These are phyloP conservation scores for Exophiala dermatitidis DNA, from an alignment of 2,329 filamentous ascomycete genomes.

Conservation along the genomic window DNA sequence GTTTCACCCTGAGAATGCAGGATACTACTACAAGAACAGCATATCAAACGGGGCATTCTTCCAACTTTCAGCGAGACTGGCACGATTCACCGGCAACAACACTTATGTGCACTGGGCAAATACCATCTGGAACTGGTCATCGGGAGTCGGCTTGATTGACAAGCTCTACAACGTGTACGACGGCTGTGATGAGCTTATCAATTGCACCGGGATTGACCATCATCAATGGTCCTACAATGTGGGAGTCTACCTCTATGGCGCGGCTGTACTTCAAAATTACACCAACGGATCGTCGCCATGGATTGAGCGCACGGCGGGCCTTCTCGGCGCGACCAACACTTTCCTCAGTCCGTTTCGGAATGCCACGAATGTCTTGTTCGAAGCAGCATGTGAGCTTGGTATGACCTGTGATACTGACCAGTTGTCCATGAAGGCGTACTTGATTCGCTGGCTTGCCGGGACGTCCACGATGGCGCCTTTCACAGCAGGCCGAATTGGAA, in stretches of 20 bases:
- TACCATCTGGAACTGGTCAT: slow-evolving; percentile 57
- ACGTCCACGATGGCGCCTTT: slow-evolving; percentile 57
- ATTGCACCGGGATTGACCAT: slow-evolving; percentile 56
- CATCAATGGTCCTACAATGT: slow-evolving; percentile 63
- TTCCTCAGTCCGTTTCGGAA: slow-evolving; percentile 44
- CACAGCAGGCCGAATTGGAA: slow-evolving; percentile 48
- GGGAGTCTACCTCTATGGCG: slow-evolving; percentile 49
- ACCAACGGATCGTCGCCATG: slow-evolving; percentile 52
- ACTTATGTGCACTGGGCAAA: slow-evolving; percentile 59
- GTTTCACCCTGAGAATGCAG: slow-evolving; percentile 69
- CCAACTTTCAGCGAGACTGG: slow-evolving; percentile 68
- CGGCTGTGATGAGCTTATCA: slow-evolving; percentile 47
- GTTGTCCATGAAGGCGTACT: slow-evolving; percentile 63
- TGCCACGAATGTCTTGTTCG: slow-evolving; percentile 52
- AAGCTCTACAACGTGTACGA: slow-evolving; percentile 58
- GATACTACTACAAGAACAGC: slow-evolving; percentile 64
- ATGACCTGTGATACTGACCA: slow-evolving; percentile 63
- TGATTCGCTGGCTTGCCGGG: slow-evolving; percentile 58
- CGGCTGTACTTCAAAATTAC: slow-evolving; percentile 44
- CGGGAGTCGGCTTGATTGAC: slow-evolving; percentile 51
- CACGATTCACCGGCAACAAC: slow-evolving; percentile 55
- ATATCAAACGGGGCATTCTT: slow-evolving; percentile 79
- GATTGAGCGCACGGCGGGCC: slow-evolving; percentile 46
- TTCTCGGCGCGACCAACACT: slow-evolving; percentile 44
- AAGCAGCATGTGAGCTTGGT: slow-evolving; percentile 58